These are phyloP conservation scores for Stropharia rugosoannulata DNA, from an alignment of 768 basidiomycete genomes.

Conservation along the genomic window DNA sequence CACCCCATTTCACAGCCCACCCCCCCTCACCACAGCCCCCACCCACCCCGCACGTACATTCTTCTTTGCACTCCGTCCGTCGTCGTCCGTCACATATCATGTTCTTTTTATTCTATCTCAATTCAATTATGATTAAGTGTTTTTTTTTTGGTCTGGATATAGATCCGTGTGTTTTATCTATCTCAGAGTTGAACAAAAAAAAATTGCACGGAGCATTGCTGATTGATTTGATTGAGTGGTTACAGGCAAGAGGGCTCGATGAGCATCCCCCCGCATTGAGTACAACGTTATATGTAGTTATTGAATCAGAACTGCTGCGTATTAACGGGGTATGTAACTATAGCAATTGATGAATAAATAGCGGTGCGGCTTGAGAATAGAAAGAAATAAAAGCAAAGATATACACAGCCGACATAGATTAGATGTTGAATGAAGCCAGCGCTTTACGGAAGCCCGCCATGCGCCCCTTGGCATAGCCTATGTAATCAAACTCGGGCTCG, in stretches of 20 bases:
- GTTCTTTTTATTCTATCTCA: constrained; percentile 48
- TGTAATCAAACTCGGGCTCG: constrained; percentile 86
- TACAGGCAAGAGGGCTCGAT: too few relatives aligned
- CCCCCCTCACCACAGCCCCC: too few relatives aligned
- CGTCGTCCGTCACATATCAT: constrained; percentile 26
- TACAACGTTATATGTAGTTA: background rate
- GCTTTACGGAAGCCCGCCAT: constrained; percentile 64
- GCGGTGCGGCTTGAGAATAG: background rate
- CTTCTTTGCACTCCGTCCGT: constrained; percentile 42
- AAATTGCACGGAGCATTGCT: too few relatives aligned
- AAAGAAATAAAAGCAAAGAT: background rate
- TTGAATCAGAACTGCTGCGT: background rate
- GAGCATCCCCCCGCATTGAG: background rate
- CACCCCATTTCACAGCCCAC: too few relatives aligned
- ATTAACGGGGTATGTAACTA: background rate
- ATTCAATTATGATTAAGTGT: constrained; percentile 34
- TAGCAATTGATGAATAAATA: too few relatives aligned
- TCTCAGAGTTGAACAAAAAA: too few relatives aligned
- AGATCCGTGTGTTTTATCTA: background rate
- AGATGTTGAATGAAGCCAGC: constrained; percentile 44
- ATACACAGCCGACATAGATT: background rate
- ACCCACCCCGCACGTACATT: constrained; percentile 9
- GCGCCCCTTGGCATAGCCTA: constrained; percentile 74
- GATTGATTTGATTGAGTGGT: too few relatives aligned
- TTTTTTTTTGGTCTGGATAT: constrained; percentile 3